A percentile compares a stretch with the other conserved stretches of the same genome.
These are phyloP conservation scores for Yamadazyma friedrichii DNA, from an alignment of 1,139 yeast species.

Conservation along the genomic window DNA sequence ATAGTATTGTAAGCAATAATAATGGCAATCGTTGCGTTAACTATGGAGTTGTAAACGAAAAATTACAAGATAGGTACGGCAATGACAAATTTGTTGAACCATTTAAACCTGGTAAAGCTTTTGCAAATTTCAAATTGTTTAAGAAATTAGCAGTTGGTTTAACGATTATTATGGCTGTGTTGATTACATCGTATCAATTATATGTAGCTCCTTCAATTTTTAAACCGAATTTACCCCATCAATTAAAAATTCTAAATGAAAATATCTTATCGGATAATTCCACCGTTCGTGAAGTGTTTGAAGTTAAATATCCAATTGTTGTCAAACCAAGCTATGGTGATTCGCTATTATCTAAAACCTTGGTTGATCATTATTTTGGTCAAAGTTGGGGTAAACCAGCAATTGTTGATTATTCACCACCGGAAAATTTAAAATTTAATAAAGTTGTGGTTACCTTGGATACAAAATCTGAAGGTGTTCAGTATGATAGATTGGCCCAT, in stretches of 20 bases:
- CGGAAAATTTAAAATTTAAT: conserved; percentile 40
- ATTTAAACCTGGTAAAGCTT: too few relatives aligned
- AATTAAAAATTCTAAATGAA: conserved; percentile 2
- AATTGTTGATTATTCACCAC: conserved; percentile 22
- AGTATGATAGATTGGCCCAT: conserved; percentile 76
- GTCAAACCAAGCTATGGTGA: conserved; percentile 29
- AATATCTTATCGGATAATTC: background rate
- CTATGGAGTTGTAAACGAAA: too few relatives aligned
- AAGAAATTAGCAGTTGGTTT: too few relatives aligned
- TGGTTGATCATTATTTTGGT: conserved; percentile 37
- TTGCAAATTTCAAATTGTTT: too few relatives aligned
- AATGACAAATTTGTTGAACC: too few relatives aligned
- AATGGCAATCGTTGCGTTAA: background rate
- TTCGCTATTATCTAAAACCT: conserved; percentile 23
- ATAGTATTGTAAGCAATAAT: background rate
- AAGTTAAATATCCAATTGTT: conserved; percentile 30
- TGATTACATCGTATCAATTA: too few relatives aligned
- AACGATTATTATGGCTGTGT: too few relatives aligned
- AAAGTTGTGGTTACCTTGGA: conserved; percentile 60
- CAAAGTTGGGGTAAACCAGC: conserved; percentile 38
- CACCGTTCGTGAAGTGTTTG: conserved; percentile 18
- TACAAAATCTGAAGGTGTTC: conserved; percentile 63
- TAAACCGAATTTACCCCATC: conserved; percentile 1
- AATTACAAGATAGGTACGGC: too few relatives aligned
- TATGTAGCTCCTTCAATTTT: background rate